Evolutionary conservation across 495 filamentous ascomycete genomes (phyloP), one percentile per base, ranked within the genome.

Genomic region (Talaromyces wortmannii): DNA sequence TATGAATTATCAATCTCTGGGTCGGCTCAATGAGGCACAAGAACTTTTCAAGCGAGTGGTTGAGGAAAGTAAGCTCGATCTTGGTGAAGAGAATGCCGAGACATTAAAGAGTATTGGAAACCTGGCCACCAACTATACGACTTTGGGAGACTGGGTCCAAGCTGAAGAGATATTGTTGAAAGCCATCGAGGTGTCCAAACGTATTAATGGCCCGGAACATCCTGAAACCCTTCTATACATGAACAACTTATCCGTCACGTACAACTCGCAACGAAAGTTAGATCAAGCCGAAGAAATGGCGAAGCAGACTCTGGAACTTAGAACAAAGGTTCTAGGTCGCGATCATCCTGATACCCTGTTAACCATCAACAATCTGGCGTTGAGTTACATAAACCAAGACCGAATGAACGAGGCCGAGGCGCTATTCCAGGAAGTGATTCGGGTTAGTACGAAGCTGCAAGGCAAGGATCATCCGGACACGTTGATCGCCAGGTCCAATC

Each of bases 161-260:
- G 70, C 73, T 0, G 69, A 67, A 50, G 36, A 7, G 8, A 32
- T 67, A 31, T 45, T 57, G 29, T 44, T 31, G 17, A 55, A 58
- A 51, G 63, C 51, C 3, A 36, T 64, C 7, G 55, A 66, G 49
- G 13, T 13, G 48, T 56, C 43, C 31, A 55, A 67, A 50, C 65
- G 46, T 56, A 52, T 67, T 12, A 55, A 74, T 2, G 59, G 76
- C 4, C 46, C 46, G 13, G 63, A 72, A 30, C 69, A 81, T 67
- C 70, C 66, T 17, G 1, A 60, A 31, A 78, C 74, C 13, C 63
- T 82, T 16, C 57, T 17, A 23, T 55, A 44, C 4, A 66, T 68
- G 51, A 49, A 17, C 5, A 59, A 66, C 8, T 59, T 74, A 0
- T 61, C 57, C 29, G 0, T 4, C 1, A 16, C 42, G 23, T 55